Conservation (phyloP, 495 filamentous ascomycete species). For the Penicillium lividum region DNA sequence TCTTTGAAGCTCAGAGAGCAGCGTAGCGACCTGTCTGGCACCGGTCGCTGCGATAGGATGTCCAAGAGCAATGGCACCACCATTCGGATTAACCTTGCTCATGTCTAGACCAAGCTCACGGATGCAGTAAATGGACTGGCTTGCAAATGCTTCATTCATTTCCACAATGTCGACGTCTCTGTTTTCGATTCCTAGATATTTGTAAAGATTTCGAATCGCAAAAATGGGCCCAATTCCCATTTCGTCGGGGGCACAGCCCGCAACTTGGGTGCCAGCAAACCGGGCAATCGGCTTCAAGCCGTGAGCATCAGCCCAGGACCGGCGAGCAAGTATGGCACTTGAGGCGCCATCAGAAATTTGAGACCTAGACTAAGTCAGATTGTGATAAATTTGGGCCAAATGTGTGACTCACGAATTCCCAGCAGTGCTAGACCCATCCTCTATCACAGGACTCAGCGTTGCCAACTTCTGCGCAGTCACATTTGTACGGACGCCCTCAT, state of each 20-base stretch:
- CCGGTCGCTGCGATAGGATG: slow-evolving; percentile 92
- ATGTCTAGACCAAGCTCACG: slow-evolving; percentile 68
- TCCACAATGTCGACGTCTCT: slow-evolving; percentile 87
- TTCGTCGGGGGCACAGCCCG: slow-evolving; percentile 82
- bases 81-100: slow-evolving; percentile 81
- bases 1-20: slow-evolving; percentile 67
- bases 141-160: slow-evolving; percentile 95
- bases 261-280: slow-evolving; percentile 73
- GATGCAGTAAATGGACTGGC: slow-evolving; percentile 80
- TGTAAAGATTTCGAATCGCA: slow-evolving; percentile 78
- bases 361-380: slow-evolving; percentile 22
- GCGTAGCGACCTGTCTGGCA: slow-evolving; percentile 73
- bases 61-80: slow-evolving; percentile 89
- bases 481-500: slow-evolving; percentile 79
- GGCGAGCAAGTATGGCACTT: slow-evolving; percentile 76
- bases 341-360: slow-evolving; percentile 89
- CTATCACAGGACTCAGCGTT: slow-evolving; percentile 83
- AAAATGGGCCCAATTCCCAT: slow-evolving; percentile 90
- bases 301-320: slow-evolving; percentile 73
- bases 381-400: neutral
- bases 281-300: slow-evolving; percentile 71
- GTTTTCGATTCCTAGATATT: slow-evolving; percentile 60
- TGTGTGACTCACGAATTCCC: slow-evolving; percentile 62
- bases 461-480: slow-evolving; percentile 68
- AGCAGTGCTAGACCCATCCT: slow-evolving; percentile 74